Evolutionary conservation across 352 stramenopile species (phyloP), one percentile per base, ranked within the genome.

Genomic region (Thalassiosira exigua): DNA sequence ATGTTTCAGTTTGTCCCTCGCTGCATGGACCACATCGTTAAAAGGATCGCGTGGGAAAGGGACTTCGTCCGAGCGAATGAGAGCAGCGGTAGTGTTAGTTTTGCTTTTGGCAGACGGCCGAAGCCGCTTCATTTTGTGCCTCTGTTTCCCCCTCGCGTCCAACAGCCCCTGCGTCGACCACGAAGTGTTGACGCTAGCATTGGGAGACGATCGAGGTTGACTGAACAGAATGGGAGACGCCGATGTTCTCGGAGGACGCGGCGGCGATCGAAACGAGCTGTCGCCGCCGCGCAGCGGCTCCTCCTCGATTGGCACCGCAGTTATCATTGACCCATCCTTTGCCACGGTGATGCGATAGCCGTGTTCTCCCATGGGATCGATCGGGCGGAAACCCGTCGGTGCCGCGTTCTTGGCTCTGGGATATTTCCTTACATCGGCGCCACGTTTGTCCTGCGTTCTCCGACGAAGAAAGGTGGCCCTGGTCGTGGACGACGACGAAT

Each of bases 251-350:
- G 22, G 46, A 5, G 17, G 5, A 21, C 4, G 9, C 5, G 9
- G 17, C 5, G 44, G 61, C 30, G 41, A 54, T 27, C 53, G 48
- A 12, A 12, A 21, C 5, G 41, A 46, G 3, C 36, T 32, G 30
- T 19, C 30, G n/a, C 44, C 32, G 50, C 57, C 14, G 22, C 24
- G n/a, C n/a, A 41, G 27, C 4, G 14, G 21, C 22, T 62, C 9
- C 11, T 53, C 41, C 21, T 56, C 46, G 52, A 83, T 74, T n/a
- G 75, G 75, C 29, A 83, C 53, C 0, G 68, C 75, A 19, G 59
- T 69, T n/a, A 83, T 83, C 75, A 83, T 83, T 19, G 58, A 75
- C 0, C 75, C 67, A 65, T 83, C 75, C 24, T 51, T 74, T 0
- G 67, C 59, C 1, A 83, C 75, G 39, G 61, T 26, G 2, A 83